A percentile compares a stretch with the other conserved stretches of the same genome.
These are phyloP conservation scores for Solanum arcanum DNA, from an alignment of 257 asterid species.

Conservation along the genomic window DNA sequence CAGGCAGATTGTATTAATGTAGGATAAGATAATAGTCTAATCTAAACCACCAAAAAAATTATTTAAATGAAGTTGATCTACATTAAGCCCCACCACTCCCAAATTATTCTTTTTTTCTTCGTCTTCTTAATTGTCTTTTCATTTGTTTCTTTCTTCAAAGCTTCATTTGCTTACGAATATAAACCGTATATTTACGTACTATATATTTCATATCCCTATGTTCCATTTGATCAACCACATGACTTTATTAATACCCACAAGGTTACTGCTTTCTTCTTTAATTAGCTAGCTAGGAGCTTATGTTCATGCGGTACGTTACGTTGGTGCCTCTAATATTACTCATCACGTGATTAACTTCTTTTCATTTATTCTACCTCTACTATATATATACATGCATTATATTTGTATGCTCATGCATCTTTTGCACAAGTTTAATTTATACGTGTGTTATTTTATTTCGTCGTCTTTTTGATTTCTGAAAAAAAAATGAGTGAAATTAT, in stretches of 20 bases:
- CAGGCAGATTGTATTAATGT: neutral
- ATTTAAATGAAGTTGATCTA: neutral
- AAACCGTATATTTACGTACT: neutral
- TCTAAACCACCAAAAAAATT: neutral
- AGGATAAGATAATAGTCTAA: neutral
- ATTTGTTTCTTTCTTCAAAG: constrained; percentile 23
- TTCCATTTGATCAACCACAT: neutral
- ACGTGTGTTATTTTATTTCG: neutral
- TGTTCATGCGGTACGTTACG: neutral
- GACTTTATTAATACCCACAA: neutral
- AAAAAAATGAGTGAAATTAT: constrained; percentile 18
- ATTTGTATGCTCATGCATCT: neutral
- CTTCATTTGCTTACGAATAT: constrained; percentile 4
- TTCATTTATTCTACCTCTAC: neutral
- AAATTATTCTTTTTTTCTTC: neutral
- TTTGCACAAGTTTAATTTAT: neutral
- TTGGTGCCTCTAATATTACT: neutral
- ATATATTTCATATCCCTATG: neutral
- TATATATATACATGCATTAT: constrained; percentile 1
- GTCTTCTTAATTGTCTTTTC: constrained; percentile 21
- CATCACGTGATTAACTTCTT: constrained; percentile 41
- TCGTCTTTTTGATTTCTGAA: no score
- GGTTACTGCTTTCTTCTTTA: neutral
- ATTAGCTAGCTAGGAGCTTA: neutral
- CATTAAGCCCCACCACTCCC: constrained; percentile 12